Evolutionary conservation across 2,329 filamentous ascomycete genomes (phyloP).

Genomic region (Pseudomassariella vexata): DNA sequence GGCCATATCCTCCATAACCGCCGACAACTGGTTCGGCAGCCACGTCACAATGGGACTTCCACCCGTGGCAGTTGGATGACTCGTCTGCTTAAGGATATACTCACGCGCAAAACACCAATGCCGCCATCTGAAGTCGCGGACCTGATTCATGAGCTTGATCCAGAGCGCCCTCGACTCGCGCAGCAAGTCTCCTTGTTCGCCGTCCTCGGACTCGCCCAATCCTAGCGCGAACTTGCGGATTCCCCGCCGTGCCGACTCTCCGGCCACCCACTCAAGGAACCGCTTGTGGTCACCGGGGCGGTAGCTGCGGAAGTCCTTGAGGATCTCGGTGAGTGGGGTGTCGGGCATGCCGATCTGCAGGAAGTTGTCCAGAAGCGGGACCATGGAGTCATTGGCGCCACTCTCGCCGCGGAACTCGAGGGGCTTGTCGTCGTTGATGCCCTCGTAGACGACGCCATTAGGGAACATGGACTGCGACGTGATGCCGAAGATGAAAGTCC

Average conservation of each 20-base stretch:
- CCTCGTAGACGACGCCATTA: constrained; percentile 83
- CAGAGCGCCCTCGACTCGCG: constrained; percentile 52
- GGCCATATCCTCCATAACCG: constrained; percentile 67
- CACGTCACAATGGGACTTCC: constrained; percentile 80
- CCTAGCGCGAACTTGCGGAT: constrained; percentile 54
- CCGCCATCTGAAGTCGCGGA: constrained; percentile 75
- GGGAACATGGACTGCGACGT: constrained; percentile 93
- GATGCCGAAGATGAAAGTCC: constrained; percentile 96
- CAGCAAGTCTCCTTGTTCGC: constrained; percentile 7
- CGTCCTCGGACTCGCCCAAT: constrained; percentile 20
- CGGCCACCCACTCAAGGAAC: constrained; percentile 69
- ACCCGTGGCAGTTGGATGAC: constrained; percentile 72
- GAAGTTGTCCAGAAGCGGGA: constrained; percentile 84
- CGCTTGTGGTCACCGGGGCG: constrained; percentile 82
- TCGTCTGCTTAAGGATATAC: constrained; percentile 75
- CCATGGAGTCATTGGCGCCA: constrained; percentile 91
- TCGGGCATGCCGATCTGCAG: constrained; percentile 81
- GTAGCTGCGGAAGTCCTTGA: constrained; percentile 84
- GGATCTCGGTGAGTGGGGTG: constrained; percentile 82
- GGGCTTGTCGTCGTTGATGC: constrained; percentile 63
- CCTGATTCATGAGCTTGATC: constrained; percentile 63
- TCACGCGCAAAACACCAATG: constrained; percentile 84
- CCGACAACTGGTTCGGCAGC: constrained; percentile 75
- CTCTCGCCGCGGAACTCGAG: constrained; percentile 85
- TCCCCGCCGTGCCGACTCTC: constrained; percentile 39